These are phyloP conservation scores for Leccinellum albellum DNA, from an alignment of 768 basidiomycete species.

Conservation along the genomic window DNA sequence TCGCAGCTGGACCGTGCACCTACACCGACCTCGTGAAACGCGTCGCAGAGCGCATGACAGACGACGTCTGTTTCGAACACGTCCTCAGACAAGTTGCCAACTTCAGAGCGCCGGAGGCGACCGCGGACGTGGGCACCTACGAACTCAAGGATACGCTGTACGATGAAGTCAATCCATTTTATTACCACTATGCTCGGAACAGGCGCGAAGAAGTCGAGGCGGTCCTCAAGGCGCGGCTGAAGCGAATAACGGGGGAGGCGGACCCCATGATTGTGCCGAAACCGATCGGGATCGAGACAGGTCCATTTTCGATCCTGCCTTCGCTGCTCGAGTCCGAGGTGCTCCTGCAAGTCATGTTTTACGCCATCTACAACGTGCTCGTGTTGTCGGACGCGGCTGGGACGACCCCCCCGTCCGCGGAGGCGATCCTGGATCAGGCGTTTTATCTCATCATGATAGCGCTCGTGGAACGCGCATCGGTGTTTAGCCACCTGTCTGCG, in stretches of 20 bases:
- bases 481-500: slow-evolving; percentile 59
- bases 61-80: slow-evolving; percentile 77
- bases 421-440: slow-evolving; percentile 86
- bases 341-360: slow-evolving; percentile 80
- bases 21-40: slow-evolving; percentile 91
- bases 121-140: slow-evolving; percentile 80
- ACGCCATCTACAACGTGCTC: slow-evolving; percentile 71
- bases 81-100: slow-evolving; percentile 75
- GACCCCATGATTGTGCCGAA: slow-evolving; percentile 78
- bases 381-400: slow-evolving; percentile 57
- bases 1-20: slow-evolving; percentile 82
- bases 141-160: slow-evolving; percentile 79
- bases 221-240: slow-evolving; percentile 61
- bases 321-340: slow-evolving; percentile 65
- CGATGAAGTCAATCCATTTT: slow-evolving; percentile 92
- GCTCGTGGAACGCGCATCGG: slow-evolving; percentile 61
- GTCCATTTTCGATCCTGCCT: slow-evolving; percentile 67
- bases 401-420: slow-evolving; percentile 68
- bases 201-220: slow-evolving; percentile 88
- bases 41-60: slow-evolving; percentile 84
- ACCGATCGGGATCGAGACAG: slow-evolving; percentile 56
- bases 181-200: slow-evolving; percentile 93
- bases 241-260: slow-evolving; percentile 55
- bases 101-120: slow-evolving; percentile 77
- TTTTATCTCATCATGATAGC: slow-evolving; percentile 86